Evolutionary conservation across 768 basidiomycete genomes (phyloP).

Genomic region (Amanita molliuscula): DNA sequence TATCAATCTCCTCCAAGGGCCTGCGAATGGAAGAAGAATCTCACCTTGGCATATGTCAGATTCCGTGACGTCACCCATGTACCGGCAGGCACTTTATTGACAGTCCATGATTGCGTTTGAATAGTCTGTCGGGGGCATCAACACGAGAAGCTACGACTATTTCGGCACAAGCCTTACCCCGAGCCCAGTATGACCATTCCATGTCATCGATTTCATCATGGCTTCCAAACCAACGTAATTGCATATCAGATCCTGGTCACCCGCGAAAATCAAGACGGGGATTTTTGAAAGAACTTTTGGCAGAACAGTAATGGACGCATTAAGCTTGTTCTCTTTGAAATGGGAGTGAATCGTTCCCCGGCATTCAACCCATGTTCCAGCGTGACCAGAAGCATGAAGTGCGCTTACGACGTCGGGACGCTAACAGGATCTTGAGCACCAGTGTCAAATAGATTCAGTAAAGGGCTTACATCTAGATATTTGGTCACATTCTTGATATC

Average conservation of each 20-base stretch:
- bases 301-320: conserved; percentile 66
- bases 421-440: conserved; percentile 28
- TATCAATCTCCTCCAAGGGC: neutral
- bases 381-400: conserved; percentile 69
- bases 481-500: conserved; percentile 66
- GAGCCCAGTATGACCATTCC: conserved; percentile 80
- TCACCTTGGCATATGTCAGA: conserved; percentile 86
- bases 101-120: conserved; percentile 63
- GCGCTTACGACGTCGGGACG: conserved; percentile 71
- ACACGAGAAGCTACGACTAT: neutral
- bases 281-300: conserved; percentile 73
- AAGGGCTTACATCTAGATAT: conserved; percentile 69
- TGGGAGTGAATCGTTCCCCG: conserved; percentile 50
- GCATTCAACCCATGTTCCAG: conserved; percentile 87
- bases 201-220: conserved; percentile 73
- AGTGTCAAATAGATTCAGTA: neutral
- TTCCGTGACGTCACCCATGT: conserved; percentile 88
- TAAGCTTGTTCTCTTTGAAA: conserved; percentile 43
- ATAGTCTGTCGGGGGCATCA: conserved; percentile 35
- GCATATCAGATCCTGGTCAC: conserved; percentile 95
- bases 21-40: conserved; percentile 4
- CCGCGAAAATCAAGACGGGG: conserved; percentile 84
- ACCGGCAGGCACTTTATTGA: conserved; percentile 70
- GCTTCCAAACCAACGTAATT: conserved; percentile 88
- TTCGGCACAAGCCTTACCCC: conserved; percentile 45